Conservation (phyloP, 2,329 filamentous ascomycete genomes). For the Stachybotrys echinatus region DNA sequence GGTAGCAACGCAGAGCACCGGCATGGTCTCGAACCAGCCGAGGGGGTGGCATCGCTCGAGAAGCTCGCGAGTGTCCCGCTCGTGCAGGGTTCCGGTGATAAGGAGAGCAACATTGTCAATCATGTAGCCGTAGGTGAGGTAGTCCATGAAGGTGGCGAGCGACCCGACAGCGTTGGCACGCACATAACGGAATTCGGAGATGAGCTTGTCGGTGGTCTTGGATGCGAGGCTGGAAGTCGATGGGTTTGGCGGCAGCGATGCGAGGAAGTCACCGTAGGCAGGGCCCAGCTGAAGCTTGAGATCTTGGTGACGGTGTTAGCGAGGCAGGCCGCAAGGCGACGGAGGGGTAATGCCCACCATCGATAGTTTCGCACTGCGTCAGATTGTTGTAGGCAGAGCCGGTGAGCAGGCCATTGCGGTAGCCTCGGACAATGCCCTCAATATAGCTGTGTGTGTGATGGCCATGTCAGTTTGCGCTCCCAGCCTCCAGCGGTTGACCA, state of each 20-base stretch:
- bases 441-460: conserved; percentile 62
- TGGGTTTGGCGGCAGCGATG: conserved; percentile 88
- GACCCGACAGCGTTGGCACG: conserved; percentile 90
- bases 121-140: conserved; percentile 99
- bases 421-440: conserved; percentile 95
- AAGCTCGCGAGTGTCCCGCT: conserved; percentile 92
- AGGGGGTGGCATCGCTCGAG: conserved; percentile 94
- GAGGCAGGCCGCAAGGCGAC: neutral
- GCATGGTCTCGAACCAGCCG: conserved; percentile 99
- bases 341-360: conserved; percentile 55
- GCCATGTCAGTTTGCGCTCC: conserved; percentile 22
- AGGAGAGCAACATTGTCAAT: conserved; percentile 98
- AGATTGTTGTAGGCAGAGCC: conserved; percentile 89
- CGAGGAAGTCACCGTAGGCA: conserved; percentile 94
- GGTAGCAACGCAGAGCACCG: conserved; percentile 92
- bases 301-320: conserved; percentile 50
- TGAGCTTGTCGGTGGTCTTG: conserved; percentile 96
- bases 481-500: conserved; percentile 9
- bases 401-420: conserved; percentile 89
- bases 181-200: conserved; percentile 94
- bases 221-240: conserved; percentile 92
- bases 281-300: conserved; percentile 96
- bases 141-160: conserved; percentile 93
- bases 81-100: conserved; percentile 95
- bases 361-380: conserved; percentile 95